A percentile compares a stretch with the other conserved stretches of the same genome.
phyloP scores from a whole-genome alignment of 2,329 filamentous ascomycete species.

The Microsporum ferrugineum region DNA sequence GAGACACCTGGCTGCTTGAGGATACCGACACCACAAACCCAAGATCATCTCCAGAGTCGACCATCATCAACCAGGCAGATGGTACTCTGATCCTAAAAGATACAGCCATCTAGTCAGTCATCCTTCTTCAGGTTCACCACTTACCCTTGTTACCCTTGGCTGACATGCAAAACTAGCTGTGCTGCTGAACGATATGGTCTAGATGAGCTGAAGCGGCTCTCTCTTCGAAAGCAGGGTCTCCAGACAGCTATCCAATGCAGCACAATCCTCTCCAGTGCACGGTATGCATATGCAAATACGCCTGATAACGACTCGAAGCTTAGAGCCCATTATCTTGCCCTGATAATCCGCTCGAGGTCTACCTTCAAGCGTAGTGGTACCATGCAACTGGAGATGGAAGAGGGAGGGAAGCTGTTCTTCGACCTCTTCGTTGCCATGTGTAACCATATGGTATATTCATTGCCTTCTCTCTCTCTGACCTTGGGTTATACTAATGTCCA shows the following conservation, averaged over 20 bases:
- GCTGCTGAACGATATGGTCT: conserved; percentile 74
- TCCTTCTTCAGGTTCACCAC: background rate
- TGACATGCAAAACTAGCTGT: conserved; percentile 39
- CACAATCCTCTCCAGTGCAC: conserved; percentile 76
- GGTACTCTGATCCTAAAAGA: conserved; percentile 68
- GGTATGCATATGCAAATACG: conserved; percentile 80
- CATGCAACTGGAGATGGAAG: conserved; percentile 91
- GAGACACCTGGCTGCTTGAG: conserved; percentile 74
- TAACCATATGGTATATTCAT: conserved; percentile 66
- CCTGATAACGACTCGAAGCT: conserved; percentile 85
- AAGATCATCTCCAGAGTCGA: conserved; percentile 41
- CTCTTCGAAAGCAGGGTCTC: conserved; percentile 79
- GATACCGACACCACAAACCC: conserved; percentile 39
- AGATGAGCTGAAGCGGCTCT: conserved; percentile 70
- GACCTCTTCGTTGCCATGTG: conserved; percentile 87
- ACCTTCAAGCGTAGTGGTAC: conserved; percentile 91
- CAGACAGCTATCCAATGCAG: conserved; percentile 73
- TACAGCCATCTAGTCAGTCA: conserved; percentile 64
- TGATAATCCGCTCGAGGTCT: conserved; percentile 76
- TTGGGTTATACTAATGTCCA: background rate
- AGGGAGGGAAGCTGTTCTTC: conserved; percentile 79
- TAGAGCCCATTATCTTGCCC: conserved; percentile 77
- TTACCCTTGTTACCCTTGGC: background rate
- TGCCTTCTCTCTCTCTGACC: conserved; percentile 9
- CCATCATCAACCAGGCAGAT: conserved; percentile 54